Evolutionary conservation across 1,284 basidiomycete genomes (phyloP), one percentile per base, ranked within the genome.

Genomic region (Naganishia sp.): DNA sequence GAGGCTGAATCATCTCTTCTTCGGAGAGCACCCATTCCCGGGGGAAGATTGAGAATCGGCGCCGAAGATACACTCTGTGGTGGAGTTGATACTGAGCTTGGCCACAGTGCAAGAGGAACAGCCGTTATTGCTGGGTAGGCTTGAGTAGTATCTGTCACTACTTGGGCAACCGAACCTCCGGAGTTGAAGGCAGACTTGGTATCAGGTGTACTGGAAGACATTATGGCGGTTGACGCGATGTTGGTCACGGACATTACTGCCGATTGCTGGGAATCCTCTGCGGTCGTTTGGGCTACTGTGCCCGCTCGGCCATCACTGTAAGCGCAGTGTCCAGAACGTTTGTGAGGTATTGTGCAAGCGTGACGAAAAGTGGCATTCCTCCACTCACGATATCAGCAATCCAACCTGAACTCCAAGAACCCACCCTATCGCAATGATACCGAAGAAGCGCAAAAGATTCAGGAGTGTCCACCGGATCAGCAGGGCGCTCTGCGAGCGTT

Each of bases 401-500:
- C 6, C n/a, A 9, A 61, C n/a, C n/a, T 66, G 65, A 15, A 53
- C 51, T 2, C 35, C 65, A 25, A 50, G 39, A 18, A 50, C 28
- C 65, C 65, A 66, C 1, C 41, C 25, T 21, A 66, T 61, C 7
- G 56, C 65, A 9, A 47, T 42, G 2, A 60, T 17, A 23, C 65
- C 65, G 25, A 53, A 42, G 3, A 66, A 42, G 15, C 65, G 45
- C 9, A 66, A 21, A 32, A 61, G 35, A n/a, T 66, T 66, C 4
- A 66, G 42, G 10, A 54, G 23, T 13, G 61, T 25, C 65, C 65
- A 66, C 25, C 58, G 58, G 11, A 35, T 23, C 1, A 61, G 58
- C 7, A 61, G 18, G 25, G 45, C 32, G 6, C 15, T 17, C 18
- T 50, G 45, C 25, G 58, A 61, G 3, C 32, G 58, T 15, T 41